These are phyloP conservation scores for Cymbopogon citratus DNA, from an alignment of 176 grass and related monocot genomes.

Conservation along the genomic window DNA sequence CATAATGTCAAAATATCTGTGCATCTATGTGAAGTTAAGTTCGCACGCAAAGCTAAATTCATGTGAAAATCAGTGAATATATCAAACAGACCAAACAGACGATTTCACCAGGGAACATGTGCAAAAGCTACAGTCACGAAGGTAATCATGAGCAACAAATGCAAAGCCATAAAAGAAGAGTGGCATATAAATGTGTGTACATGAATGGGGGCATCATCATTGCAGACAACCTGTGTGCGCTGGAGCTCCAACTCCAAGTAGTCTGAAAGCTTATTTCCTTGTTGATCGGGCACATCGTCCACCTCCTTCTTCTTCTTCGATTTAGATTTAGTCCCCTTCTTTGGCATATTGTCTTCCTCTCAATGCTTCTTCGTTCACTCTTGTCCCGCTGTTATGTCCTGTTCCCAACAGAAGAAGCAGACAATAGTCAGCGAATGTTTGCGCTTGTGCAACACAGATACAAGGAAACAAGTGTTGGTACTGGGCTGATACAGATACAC, in stretches of 20 bases:
- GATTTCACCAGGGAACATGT: background rate
- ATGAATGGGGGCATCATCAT: slow-evolving; percentile 57
- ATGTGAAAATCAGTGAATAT: background rate
- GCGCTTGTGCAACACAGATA: background rate
- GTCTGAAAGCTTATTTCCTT: slow-evolving; percentile 48
- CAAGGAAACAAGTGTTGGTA: background rate
- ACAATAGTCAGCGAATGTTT: background rate
- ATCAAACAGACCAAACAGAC: background rate
- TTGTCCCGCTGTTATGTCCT: background rate
- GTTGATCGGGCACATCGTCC: slow-evolving; percentile 33
- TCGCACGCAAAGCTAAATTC: background rate
- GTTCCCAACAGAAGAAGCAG: background rate
- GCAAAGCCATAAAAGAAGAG: background rate
- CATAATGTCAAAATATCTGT: background rate
- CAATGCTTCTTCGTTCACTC: background rate
- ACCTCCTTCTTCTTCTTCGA: slow-evolving; percentile 25
- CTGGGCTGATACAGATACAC: background rate
- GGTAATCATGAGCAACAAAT: background rate
- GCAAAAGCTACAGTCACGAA: background rate
- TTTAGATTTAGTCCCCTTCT: slow-evolving; percentile 21
- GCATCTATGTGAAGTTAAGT: background rate
- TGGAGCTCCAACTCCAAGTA: slow-evolving; percentile 71
- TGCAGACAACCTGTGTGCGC: slow-evolving; percentile 75
- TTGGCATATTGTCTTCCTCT: slow-evolving; percentile 33
- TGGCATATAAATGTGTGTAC: slow-evolving; percentile 30